Base-by-base conservation (phyloP, 164 flowering plant species). In the Echeveria elegans region DNA sequence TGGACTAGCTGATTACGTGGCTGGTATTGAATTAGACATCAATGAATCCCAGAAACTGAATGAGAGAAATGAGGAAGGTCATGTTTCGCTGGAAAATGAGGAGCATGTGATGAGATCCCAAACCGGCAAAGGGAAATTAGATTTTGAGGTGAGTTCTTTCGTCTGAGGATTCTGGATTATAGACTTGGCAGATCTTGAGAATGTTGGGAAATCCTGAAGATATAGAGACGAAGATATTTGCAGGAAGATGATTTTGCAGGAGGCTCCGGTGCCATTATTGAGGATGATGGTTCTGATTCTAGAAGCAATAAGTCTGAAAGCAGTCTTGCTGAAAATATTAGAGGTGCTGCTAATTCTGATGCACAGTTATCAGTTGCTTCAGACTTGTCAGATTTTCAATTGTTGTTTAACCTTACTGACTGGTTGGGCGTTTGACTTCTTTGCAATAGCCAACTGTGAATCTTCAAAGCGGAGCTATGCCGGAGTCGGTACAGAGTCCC, bases 141-240 rank as follows among this genome's bases (percentile, higher is more conserved):
- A 53, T 66, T 68, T 73, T 50, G 72, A 80, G 82, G 83, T 80
- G 75, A 77, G 83, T 80, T 75, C n/a, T 71, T 77, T 43, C 65
- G 68, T 74, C 69, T 79, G 76, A 75, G 61, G 77, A 68, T 59
- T 70, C 52, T 71, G 69, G 73, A 52, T 74, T 23, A 64, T 19
- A 72, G 71, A 41, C 69, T 50, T 70, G 48, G 67, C 62, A 24
- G 71, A 68, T 75, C 69, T 72, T 69, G 66, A 40, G 1, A 66
- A 72, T 65, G 34, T 53, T 56, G 72, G 69, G 65, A 66, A 70
- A 66, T 71, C 68, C 32, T 74, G 78, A 72, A 68, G 68, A 59
- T 73, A 68, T 72, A 73, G 70, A 68, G 72, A 66, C 66, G 60
- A 63, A 72, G 70, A 72, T 75, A 66, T 75, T 80, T 77, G 83